Base-by-base conservation (phyloP, 768 basidiomycete genomes). In the Arthromyces matolae region DNA sequence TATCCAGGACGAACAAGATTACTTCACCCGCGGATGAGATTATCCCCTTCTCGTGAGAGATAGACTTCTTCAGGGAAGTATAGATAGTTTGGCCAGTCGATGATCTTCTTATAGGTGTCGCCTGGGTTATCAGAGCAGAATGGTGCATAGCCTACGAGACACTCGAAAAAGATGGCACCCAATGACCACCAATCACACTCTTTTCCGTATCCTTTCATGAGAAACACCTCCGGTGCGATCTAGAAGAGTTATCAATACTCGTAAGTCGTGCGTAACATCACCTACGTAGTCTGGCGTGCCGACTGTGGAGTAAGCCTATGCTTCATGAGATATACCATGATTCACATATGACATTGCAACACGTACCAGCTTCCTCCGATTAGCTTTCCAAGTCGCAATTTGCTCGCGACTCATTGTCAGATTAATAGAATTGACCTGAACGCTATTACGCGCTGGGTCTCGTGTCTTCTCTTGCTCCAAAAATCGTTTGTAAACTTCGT, bases 181-280 rank as follows among this genome's bases (percentile, higher is more conserved):
- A 99, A 71, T 29, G 95, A 97, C 95, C 95, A 99, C 95, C 95
- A 99, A 68, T 99, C 95, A 63, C 95, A 98, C 68, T 97, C 95
- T 67, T 95, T 94, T 38, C 93, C 93, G 59, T 99, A 99, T 4
- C 95, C 95, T 62, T 95, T 88, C 73, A 95, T 86, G 64, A 93
- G 70, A 77, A 99, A 98, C 57, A 98, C 95, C 61, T 98, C 94
- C 3, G 94, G 94, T 0, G 94, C 93, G 59, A 98, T 98, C 79
- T 95, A 80, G 22, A 35, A 27, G 42, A 37, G 24, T 2, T 42
- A 25, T 24, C 33, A 9, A 44, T 28, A 32, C 9, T 24, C 43
- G 8, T 14, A 22, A 33, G 25, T 14, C 8, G 9, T 16, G 5
- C 25, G 19, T 75, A 73, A 38, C 23, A 34, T 10, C 49, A 85